phyloP scores from a whole-genome alignment of 305 asterid species.

The Fraxinus angustifolia region DNA sequence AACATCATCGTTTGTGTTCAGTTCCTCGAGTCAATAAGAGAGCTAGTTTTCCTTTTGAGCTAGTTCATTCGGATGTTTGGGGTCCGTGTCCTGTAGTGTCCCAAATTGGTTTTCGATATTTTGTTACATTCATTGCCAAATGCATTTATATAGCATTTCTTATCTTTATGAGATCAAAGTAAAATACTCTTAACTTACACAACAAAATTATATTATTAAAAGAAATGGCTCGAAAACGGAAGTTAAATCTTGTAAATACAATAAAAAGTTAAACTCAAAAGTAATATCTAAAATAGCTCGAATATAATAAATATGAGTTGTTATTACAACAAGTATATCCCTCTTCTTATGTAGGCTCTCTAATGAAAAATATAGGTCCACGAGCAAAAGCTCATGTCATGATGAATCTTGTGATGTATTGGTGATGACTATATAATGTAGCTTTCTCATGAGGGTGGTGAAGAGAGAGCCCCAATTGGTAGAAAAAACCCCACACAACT shows the following conservation, averaged over 20 bases:
- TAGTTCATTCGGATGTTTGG: too few relatives aligned
- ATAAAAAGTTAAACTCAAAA: background rate
- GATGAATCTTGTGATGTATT: background rate
- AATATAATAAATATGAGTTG: background rate
- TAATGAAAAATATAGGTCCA: background rate
- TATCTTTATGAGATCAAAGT: background rate
- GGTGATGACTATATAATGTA: background rate
- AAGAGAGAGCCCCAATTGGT: background rate
- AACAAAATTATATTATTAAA: background rate
- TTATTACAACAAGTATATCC: background rate
- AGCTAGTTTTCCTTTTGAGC: too few relatives aligned
- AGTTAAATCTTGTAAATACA: background rate
- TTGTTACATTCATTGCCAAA: slow-evolving; percentile 7
- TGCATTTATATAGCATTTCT: slow-evolving; percentile 1
- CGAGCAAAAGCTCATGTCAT: background rate
- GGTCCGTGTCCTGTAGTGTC: too few relatives aligned
- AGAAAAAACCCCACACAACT: background rate
- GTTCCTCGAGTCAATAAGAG: too few relatives aligned
- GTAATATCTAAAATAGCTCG: background rate
- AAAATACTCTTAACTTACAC: background rate
- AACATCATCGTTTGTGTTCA: too few relatives aligned
- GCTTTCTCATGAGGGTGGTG: background rate
- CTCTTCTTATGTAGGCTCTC: background rate
- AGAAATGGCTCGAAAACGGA: background rate
- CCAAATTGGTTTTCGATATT: too few relatives aligned